Evolutionary conservation across 768 basidiomycete genomes (phyloP), one percentile per base, ranked within the genome.

Genomic region (Phallus indusiatus): DNA sequence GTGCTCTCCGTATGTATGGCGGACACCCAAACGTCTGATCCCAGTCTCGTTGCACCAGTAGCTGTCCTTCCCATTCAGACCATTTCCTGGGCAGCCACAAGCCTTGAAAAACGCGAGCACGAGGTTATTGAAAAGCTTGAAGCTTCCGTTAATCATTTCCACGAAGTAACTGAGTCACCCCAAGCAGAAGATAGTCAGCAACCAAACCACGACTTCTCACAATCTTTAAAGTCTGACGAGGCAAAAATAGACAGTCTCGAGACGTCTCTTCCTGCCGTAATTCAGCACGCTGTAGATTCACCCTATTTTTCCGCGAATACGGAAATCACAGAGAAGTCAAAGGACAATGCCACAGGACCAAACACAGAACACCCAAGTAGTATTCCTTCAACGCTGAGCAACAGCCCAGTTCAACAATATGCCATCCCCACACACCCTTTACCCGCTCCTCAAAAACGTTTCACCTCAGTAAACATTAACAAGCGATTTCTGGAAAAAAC

Each of bases 401-500:
- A 52, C 51, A 28, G 51, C 18, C 34, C 51, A 24, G 51, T 52
- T 18, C 51, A 52, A 28, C 51, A 52, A 35, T 28, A 28, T 28
- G 28, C 28, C 28, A 7, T 28, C 28, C 4, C 7, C 7, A 28
- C 28, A 2, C 53, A 35, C 7, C 20, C 22, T 47, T 17, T 33
- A 21, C 20, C 16, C 33, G 67, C 73, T 55, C 79, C 80, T 1
- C 85, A 83, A 62, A 98, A 97, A 78, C 85, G 87, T 67, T 94
- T 94, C 72, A 90, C 77, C 68, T 82, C 91, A 28, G 83, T 92
- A 62, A 93, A 92, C 69, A 91, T 97, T 71, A 95, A 91, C 76
- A 95, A 94, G 82, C 92, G 90, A 72, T 98, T 97, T 72, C 76
- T 97, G 47, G 89, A 93, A 76, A 95, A 94, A 79, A 88, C 86